Percentiles rank a stretch among this genome's conserved stretches.
These are phyloP conservation scores for Thelephora ganbajun DNA, from an alignment of 768 basidiomycete genomes.

Conservation along the genomic window DNA sequence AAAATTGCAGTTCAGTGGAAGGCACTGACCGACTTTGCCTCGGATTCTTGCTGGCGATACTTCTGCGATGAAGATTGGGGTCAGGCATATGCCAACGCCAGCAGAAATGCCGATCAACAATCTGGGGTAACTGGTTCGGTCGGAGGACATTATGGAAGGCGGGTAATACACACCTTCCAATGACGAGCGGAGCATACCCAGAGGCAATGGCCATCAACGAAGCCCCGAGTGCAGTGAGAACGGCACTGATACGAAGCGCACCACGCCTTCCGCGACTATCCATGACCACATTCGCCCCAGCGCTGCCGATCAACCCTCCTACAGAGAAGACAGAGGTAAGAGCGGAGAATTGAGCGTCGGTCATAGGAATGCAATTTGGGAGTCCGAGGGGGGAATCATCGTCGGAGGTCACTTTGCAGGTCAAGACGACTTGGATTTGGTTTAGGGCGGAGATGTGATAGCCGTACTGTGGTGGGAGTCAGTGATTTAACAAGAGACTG, in stretches of 20 bases:
- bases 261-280: constrained; percentile 60
- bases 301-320: constrained; percentile 74
- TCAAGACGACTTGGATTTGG: constrained; percentile 69
- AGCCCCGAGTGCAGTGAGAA: constrained; percentile 43
- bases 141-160: not conserved
- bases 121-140: constrained; percentile 19
- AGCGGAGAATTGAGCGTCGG: constrained; percentile 59
- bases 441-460: constrained; percentile 89
- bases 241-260: constrained; percentile 45
- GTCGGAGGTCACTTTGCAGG: constrained; percentile 33
- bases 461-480: constrained; percentile 37
- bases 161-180: constrained; percentile 45
- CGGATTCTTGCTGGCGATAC: constrained; percentile 67
- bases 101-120: constrained; percentile 57
- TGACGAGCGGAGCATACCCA: constrained; percentile 36
- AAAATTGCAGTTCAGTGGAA: not conserved
- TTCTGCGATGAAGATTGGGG: constrained; percentile 76
- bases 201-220: constrained; percentile 51
- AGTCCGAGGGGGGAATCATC: constrained; percentile 22
- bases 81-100: constrained; percentile 64
- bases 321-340: constrained; percentile 80
- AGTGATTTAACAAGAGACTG: not conserved
- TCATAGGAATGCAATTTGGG: constrained; percentile 72
- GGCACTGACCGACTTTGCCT: constrained; percentile 49
- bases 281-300: constrained; percentile 52